Evolutionary conservation across 208 protist species (phyloP), one percentile per base, ranked within the genome.

Genomic region (Strigomonas culicis): DNA sequence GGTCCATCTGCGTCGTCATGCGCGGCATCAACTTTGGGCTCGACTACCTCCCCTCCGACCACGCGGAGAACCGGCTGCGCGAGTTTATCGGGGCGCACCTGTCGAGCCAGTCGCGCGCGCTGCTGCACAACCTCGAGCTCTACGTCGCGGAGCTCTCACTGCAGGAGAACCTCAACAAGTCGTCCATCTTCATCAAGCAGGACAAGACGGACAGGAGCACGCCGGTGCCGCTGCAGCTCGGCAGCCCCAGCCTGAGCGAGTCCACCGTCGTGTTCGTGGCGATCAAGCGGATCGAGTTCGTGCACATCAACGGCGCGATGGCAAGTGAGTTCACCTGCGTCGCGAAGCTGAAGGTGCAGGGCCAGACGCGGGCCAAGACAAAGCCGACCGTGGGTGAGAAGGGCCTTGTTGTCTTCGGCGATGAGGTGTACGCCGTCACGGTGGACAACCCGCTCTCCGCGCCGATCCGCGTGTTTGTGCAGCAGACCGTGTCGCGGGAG

Each of bases 81-180:
- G 77, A 89, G 72, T 70, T 79, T 19, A 67, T 93, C 7, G 76
- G 78, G 11, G 77, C 78, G 44, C 75, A 80, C 65, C 73, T 95
- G 27, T 30, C 46, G n/a, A 34, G 11, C 7, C 56, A 72, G 41
- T 62, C 58, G 17, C 85, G 72, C 2, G 31, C 59, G 51, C 79
- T 90, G 61, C 78, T 95, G 47, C 86, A 95, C 70, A 73, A 78
- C 19, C 72, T 95, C 49, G 84, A 95, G 74, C 88, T 77, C 77
- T 93, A 79, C 64, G 79, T 93, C 13, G 89, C 81, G 25, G 80
- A 86, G 63, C 84, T 83, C 53, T 74, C 74, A 28, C 53, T 76
- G 11, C 60, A 72, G 22, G 82, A 88, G 63, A 84, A 65, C 46
- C 57, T 75, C 28, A 21, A 83, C 31, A 62, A 82, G 28, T 59